These are phyloP conservation scores for Strobilomyces dryophilus DNA, from an alignment of 768 basidiomycete genomes.

Conservation along the genomic window DNA sequence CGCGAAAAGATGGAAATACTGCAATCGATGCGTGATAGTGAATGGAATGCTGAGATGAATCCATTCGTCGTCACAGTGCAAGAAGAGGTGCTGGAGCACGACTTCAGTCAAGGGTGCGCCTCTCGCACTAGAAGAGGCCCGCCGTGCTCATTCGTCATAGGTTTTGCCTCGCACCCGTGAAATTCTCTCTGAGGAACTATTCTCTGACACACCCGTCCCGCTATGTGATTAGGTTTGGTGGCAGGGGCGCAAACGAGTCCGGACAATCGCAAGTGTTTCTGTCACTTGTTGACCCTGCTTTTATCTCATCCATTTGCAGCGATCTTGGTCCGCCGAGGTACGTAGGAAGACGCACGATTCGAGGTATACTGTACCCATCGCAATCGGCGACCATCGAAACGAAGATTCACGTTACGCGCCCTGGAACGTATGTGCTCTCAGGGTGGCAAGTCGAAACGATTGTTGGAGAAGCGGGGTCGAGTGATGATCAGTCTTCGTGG, in stretches of 20 bases:
- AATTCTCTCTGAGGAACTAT: conserved; percentile 63
- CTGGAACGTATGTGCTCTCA: conserved; percentile 61
- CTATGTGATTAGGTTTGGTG: conserved; percentile 50
- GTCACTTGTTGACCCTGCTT: background rate
- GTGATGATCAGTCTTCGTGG: conserved; percentile 24
- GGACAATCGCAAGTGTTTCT: conserved; percentile 21
- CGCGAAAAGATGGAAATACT: conserved; percentile 66
- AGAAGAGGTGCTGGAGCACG: conserved; percentile 48
- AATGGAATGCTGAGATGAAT: conserved; percentile 79
- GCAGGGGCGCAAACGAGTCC: conserved; percentile 17
- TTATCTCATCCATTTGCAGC: conserved; percentile 28
- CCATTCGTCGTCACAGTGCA: conserved; percentile 56
- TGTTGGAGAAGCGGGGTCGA: conserved; percentile 40
- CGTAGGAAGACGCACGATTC: conserved; percentile 62
- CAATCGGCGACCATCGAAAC: conserved; percentile 41
- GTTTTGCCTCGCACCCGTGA: conserved; percentile 48
- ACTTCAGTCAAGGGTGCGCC: conserved; percentile 70
- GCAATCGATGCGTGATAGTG: conserved; percentile 59
- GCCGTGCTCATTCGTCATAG: conserved; percentile 34
- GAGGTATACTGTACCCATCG: conserved; percentile 52
- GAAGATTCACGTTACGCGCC: conserved; percentile 55
- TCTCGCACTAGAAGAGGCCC: background rate
- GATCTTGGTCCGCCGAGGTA: conserved; percentile 51
- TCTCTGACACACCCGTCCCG: conserved; percentile 61
- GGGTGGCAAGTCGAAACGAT: conserved; percentile 69